Percentiles rank a stretch among this genome's conserved stretches.
phyloP scores from a whole-genome alignment of 805 yeast genomes.

The Jamesozyma spencerorum region DNA sequence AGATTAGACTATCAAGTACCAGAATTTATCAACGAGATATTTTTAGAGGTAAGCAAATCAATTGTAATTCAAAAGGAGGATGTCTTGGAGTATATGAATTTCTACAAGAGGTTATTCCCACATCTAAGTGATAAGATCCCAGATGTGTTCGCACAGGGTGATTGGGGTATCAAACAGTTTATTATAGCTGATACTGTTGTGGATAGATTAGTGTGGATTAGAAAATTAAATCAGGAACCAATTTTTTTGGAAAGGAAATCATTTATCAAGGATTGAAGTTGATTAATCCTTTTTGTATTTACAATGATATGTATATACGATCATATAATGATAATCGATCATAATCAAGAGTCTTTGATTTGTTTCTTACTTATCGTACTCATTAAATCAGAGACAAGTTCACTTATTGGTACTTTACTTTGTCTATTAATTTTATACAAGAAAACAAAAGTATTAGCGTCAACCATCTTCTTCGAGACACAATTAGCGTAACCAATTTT shows the following conservation, averaged over 20 bases:
- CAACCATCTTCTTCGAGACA: constrained; percentile 15
- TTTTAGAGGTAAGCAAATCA: constrained; percentile 31
- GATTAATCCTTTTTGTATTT: too few relatives aligned
- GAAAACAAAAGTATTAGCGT: constrained; percentile 15
- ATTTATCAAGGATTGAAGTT: not conserved
- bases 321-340: too few relatives aligned
- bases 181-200: constrained; percentile 43
- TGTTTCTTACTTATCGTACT: not conserved
- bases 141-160: constrained; percentile 44
- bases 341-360: not conserved
- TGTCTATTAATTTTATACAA: constrained; percentile 10
- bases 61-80: constrained; percentile 42
- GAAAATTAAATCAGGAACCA: constrained; percentile 31
- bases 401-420: not conserved
- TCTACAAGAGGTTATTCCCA: constrained; percentile 48
- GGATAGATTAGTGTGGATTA: constrained; percentile 41
- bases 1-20: constrained; percentile 34
- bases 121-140: constrained; percentile 42
- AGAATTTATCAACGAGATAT: constrained; percentile 38
- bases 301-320: not conserved
- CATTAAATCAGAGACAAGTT: constrained; percentile 1
- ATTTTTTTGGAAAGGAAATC: constrained; percentile 24
- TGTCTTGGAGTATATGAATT: constrained; percentile 42
- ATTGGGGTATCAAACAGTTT: constrained; percentile 36
- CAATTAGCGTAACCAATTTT: constrained; percentile 12